Percentiles rank a stretch among this genome's conserved stretches.
These are phyloP conservation scores for Aspergillus incahuasiensis DNA, from an alignment of 495 filamentous ascomycete species.

Conservation along the genomic window DNA sequence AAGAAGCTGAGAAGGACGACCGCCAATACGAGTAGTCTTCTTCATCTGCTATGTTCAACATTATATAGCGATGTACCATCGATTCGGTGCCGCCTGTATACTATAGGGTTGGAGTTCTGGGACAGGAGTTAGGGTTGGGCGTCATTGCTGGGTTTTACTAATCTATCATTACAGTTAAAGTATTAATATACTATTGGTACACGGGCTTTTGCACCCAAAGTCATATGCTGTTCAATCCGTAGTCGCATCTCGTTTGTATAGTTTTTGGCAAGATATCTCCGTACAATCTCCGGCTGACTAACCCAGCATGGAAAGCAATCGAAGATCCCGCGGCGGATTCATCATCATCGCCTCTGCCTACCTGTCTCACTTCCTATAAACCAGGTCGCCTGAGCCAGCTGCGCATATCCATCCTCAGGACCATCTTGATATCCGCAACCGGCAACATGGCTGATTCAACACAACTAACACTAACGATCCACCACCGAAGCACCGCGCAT, in stretches of 20 bases:
- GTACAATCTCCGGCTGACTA: slow-evolving; percentile 11
- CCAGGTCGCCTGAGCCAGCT: background rate
- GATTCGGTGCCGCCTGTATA: background rate
- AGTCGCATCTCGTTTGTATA: too few relatives aligned
- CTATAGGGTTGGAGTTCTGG: background rate
- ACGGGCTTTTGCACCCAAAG: background rate
- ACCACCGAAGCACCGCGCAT: slow-evolving; percentile 64
- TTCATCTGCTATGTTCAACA: background rate
- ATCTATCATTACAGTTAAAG: background rate
- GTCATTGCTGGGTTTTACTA: background rate
- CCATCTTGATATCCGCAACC: background rate
- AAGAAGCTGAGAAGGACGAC: slow-evolving; percentile 19
- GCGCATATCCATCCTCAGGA: background rate
- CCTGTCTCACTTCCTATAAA: background rate
- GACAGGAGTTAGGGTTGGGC: background rate
- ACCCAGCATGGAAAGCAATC: slow-evolving; percentile 9
- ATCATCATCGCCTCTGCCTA: background rate
- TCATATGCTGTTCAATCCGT: background rate
- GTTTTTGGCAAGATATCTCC: background rate
- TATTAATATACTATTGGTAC: background rate
- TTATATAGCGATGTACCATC: background rate
- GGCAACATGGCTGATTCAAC: slow-evolving; percentile 1
- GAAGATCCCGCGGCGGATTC: slow-evolving; percentile 10
- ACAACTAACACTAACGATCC: slow-evolving; percentile 44
- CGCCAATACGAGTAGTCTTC: slow-evolving; percentile 26